phyloP scores from a whole-genome alignment of 805 yeast species.

The Yarrowia phangngaensis region DNA sequence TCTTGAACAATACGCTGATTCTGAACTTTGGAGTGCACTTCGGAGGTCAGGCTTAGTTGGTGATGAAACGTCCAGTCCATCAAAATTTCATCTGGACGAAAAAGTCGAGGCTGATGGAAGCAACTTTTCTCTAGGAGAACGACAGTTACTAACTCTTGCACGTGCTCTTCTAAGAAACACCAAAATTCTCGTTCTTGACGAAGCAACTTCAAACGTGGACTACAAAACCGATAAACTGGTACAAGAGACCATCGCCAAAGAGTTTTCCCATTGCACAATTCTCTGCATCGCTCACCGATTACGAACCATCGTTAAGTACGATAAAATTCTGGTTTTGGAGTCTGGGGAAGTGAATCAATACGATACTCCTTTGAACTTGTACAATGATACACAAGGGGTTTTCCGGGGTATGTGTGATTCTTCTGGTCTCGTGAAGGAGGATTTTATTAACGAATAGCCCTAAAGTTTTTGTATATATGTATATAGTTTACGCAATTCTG shows the following conservation, averaged over 20 bases:
- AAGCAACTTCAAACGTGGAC: constrained; percentile 75
- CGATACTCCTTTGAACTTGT: constrained; percentile 52
- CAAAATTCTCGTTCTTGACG: constrained; percentile 63
- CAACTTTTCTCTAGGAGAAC: constrained; percentile 71
- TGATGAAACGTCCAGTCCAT: constrained; percentile 47
- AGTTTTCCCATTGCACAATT: constrained; percentile 61
- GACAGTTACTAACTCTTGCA: constrained; percentile 65
- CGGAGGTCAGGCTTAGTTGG: constrained; percentile 54
- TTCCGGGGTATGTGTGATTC: constrained; percentile 51
- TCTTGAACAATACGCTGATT: constrained; percentile 55
- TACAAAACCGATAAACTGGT: constrained; percentile 68
- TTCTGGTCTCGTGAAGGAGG: constrained; percentile 34
- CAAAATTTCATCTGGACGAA: constrained; percentile 62
- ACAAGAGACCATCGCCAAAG: constrained; percentile 56
- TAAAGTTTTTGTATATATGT: neutral
- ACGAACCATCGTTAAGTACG: constrained; percentile 58
- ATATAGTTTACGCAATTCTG: too few species aligned
- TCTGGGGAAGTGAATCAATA: constrained; percentile 54
- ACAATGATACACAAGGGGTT: constrained; percentile 42
- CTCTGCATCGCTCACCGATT: constrained; percentile 71
- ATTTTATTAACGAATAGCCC: neutral
- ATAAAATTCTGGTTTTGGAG: constrained; percentile 57
- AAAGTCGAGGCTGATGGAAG: constrained; percentile 66
- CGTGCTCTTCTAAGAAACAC: constrained; percentile 65
- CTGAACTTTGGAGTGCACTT: constrained; percentile 63